These are phyloP conservation scores for Flaveria linearis DNA, from an alignment of 129 eudicot genomes.

Conservation along the genomic window DNA sequence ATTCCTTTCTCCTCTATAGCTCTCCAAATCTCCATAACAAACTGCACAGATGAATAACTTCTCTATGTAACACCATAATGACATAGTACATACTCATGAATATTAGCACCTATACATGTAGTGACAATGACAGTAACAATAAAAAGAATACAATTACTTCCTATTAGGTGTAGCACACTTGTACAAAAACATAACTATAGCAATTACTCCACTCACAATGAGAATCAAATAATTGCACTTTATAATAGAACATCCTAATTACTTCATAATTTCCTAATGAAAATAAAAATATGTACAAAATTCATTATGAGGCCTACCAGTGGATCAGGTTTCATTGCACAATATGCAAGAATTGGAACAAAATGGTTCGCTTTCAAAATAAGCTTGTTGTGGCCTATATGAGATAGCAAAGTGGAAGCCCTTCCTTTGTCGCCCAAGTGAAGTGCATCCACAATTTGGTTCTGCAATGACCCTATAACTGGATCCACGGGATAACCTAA, in stretches of 20 bases:
- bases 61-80: slow-evolving; percentile 8
- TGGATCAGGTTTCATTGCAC: slow-evolving; percentile 74
- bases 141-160: neutral
- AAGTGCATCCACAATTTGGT: slow-evolving; percentile 68
- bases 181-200: neutral
- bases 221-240: neutral
- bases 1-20: slow-evolving; percentile 65
- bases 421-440: slow-evolving; percentile 56
- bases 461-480: slow-evolving; percentile 26
- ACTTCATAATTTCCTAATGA: neutral
- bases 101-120: neutral
- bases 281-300: neutral
- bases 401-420: slow-evolving; percentile 58
- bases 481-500: slow-evolving; percentile 38
- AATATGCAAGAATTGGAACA: slow-evolving; percentile 52
- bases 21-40: slow-evolving; percentile 78
- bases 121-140: neutral
- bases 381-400: slow-evolving; percentile 36
- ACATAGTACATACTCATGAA: slow-evolving; percentile 6
- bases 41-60: slow-evolving; percentile 49
- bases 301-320: slow-evolving; percentile 47
- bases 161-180: neutral
- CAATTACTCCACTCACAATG: neutral
- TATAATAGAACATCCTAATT: neutral
- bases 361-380: slow-evolving; percentile 50